Evolutionary conservation across 164 flowering plant species (phyloP).

Genomic region (Piper betle): DNA sequence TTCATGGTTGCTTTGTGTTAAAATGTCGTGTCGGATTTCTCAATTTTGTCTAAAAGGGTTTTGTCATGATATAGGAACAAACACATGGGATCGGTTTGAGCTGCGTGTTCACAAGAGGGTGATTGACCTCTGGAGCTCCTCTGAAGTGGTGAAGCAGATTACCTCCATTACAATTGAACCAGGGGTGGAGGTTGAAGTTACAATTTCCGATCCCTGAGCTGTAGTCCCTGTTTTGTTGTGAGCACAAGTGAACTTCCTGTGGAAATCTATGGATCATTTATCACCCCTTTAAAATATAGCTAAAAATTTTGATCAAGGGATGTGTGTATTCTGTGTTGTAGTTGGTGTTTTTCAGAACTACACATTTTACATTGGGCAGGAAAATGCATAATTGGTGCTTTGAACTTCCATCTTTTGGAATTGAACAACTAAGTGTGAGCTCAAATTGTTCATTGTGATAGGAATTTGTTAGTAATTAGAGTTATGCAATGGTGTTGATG

Average conservation of each 20-base stretch:
- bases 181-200: constrained; percentile 90
- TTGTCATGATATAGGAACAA: constrained; percentile 49
- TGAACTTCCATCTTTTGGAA: no score
- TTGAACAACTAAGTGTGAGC: no score
- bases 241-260: no score
- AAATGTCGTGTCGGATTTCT: background rate
- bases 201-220: constrained; percentile 52
- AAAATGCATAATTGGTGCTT: no score
- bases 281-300: no score
- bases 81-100: constrained; percentile 88
- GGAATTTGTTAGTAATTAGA: no score
- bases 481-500: no score
- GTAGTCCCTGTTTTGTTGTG: background rate
- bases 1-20: background rate
- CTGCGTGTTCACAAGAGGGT: constrained; percentile 87
- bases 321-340: no score
- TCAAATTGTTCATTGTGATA: no score
- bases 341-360: background rate
- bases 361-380: background rate
- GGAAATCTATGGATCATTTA: no score
- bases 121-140: constrained; percentile 76
- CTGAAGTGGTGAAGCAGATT: constrained; percentile 85
- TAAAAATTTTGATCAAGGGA: no score
- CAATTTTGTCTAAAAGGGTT: background rate
- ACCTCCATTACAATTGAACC: constrained; percentile 89